Conservation (phyloP, 2,329 filamentous ascomycete species). For the Emmonsia crescens region DNA sequence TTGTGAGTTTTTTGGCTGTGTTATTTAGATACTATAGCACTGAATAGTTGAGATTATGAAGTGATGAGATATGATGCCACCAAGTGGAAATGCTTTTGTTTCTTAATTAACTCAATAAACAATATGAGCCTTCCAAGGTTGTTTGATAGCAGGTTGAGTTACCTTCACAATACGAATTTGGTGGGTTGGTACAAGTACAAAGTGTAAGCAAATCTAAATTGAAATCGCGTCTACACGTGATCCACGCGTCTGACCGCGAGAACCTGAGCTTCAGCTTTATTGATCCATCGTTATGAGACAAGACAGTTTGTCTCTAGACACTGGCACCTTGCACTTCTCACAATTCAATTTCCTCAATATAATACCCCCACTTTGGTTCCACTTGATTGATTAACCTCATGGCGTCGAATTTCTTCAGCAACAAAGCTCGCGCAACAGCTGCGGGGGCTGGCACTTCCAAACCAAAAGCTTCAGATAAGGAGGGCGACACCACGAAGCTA, state of each 20-base stretch:
- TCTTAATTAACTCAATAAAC: neutral
- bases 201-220: neutral
- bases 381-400: slow-evolving; percentile 14
- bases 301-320: too few species aligned
- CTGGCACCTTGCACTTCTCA: neutral
- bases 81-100: neutral
- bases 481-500: slow-evolving; percentile 52
- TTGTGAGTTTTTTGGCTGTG: slow-evolving; percentile 3
- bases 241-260: neutral
- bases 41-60: neutral
- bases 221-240: slow-evolving; percentile 3
- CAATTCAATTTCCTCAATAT: neutral
- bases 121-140: too few species aligned
- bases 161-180: neutral
- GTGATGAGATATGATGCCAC: neutral
- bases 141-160: too few species aligned
- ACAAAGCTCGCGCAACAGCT: slow-evolving; percentile 67
- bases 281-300: too few species aligned
- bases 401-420: slow-evolving; percentile 87
- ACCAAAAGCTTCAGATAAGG: slow-evolving; percentile 52
- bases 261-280: neutral
- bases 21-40: neutral
- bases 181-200: neutral
- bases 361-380: neutral
- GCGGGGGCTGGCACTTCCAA: slow-evolving; percentile 63